Evolutionary conservation across 768 basidiomycete genomes (phyloP).

Genomic region (Suillus subluteus): DNA sequence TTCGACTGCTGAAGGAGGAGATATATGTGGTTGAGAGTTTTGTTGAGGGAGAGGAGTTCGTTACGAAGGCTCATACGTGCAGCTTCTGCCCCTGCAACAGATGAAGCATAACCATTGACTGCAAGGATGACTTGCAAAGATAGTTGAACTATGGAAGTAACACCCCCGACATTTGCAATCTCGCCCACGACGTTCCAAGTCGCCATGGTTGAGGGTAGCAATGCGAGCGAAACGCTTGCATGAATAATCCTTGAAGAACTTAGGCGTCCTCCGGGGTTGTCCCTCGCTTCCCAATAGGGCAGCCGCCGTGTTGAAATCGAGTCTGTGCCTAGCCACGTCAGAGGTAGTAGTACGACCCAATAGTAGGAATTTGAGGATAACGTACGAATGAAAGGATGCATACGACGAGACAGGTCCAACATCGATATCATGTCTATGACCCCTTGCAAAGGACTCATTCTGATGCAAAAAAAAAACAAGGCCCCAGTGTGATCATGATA

Average conservation of each 20-base stretch:
- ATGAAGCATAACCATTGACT: constrained; percentile 3
- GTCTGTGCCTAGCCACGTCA: background rate
- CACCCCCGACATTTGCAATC: background rate
- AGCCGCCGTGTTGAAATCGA: background rate
- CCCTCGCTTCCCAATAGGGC: background rate
- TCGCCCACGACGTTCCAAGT: constrained; percentile 1
- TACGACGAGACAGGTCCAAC: background rate
- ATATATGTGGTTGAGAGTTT: background rate
- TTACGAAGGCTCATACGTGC: constrained; percentile 1
- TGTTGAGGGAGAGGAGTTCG: background rate
- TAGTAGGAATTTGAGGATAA: background rate
- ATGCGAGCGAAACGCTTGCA: background rate
- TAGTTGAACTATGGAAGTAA: constrained; percentile 1
- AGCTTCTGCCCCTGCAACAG: background rate
- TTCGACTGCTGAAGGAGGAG: background rate
- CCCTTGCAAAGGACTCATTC: too few species aligned
- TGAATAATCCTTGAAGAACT: background rate
- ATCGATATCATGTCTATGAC: too few species aligned
- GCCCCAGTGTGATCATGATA: too few species aligned
- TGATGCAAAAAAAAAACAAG: too few species aligned
- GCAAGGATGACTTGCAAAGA: background rate
- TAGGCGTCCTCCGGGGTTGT: background rate
- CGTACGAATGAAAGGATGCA: too few species aligned
- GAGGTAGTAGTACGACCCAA: background rate
- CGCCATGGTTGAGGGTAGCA: background rate